Percentiles rank a stretch among this genome's conserved stretches.
These are phyloP conservation scores for Sinapis alba DNA, from an alignment of 441 rosid species.

Conservation along the genomic window DNA sequence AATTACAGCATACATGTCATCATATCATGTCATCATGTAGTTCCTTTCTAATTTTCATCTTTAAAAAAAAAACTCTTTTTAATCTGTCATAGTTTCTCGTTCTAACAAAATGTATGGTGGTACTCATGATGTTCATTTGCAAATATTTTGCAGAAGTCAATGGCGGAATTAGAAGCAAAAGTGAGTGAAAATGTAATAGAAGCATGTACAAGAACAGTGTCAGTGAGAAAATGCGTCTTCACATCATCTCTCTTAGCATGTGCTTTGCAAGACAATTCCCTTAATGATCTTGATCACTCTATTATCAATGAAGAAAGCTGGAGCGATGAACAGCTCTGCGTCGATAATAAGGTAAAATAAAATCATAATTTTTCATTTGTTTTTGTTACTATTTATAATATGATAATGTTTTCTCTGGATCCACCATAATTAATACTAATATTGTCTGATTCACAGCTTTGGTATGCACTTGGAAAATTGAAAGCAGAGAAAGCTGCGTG, in stretches of 20 bases:
- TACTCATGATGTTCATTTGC: neutral
- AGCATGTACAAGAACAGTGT: constrained; percentile 76
- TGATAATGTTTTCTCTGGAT: neutral
- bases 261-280: constrained; percentile 55
- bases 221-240: constrained; percentile 72
- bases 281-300: constrained; percentile 40
- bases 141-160: constrained; percentile 55
- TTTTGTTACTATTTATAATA: neutral
- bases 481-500: constrained; percentile 84
- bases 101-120: neutral
- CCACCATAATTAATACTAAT: neutral
- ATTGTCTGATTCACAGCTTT: constrained; percentile 53
- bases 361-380: neutral
- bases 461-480: constrained; percentile 89
- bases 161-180: constrained; percentile 83
- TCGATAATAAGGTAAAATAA: constrained; percentile 56
- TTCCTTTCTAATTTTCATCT: neutral
- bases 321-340: constrained; percentile 82
- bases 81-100: neutral
- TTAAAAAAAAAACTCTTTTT: neutral
- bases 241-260: constrained; percentile 89
- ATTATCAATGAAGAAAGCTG: constrained; percentile 69
- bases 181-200: constrained; percentile 68
- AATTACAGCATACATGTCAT: neutral
- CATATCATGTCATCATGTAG: constrained; percentile 1